Base-by-base conservation (phyloP, 192 early-diverging fungal genomes). In the Umbelopsis ramanniana region DNA sequence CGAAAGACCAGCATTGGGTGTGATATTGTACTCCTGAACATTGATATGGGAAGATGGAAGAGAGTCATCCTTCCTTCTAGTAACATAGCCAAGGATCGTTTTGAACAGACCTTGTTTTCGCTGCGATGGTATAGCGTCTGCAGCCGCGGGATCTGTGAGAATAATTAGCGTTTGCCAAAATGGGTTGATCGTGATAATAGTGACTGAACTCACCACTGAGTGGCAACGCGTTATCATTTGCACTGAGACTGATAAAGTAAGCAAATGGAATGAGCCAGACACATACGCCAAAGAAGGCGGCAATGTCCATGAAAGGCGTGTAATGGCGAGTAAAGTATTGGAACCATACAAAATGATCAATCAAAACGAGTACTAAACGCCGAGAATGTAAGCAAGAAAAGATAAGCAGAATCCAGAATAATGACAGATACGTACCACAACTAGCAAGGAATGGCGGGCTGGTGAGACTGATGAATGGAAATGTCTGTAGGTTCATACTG, bases 261-360 rank as follows among this genome's bases (percentile, higher is more conserved):
- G 91, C 79, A 69, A 99, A 92, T 4, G 97, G 97, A 10, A 99
- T 85, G 57, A 97, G 73, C 97, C 97, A 99, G 9, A 99, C 93
- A 73, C 91, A 91, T 70, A 98, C 86, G 21, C 93, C 94, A 83
- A 99, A 98, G 84, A 97, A 96, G 21, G 93, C 85, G 54, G 93
- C 92, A 60, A 96, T 91, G 66, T 94, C 92, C 70, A 84, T 77
- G 72, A 97, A 95, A 33, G 87, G 85, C 74, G 84, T 90, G 69
- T 91, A 86, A 38, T 86, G 79, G 21, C 76, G 73, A 2, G 93
- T 84, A 77, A 99, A 99, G 74, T 90, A 98, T 69, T 90, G 87
- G 81, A 99, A 99, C 96, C 96, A 99, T 68, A 93, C 57, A 73
- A 96, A 96, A 77, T 99, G 97, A 81, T 97, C 92, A n/a, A 80